These are phyloP conservation scores for Colletotrichum sp. DNA, from an alignment of 2,329 filamentous ascomycete genomes.

Conservation along the genomic window DNA sequence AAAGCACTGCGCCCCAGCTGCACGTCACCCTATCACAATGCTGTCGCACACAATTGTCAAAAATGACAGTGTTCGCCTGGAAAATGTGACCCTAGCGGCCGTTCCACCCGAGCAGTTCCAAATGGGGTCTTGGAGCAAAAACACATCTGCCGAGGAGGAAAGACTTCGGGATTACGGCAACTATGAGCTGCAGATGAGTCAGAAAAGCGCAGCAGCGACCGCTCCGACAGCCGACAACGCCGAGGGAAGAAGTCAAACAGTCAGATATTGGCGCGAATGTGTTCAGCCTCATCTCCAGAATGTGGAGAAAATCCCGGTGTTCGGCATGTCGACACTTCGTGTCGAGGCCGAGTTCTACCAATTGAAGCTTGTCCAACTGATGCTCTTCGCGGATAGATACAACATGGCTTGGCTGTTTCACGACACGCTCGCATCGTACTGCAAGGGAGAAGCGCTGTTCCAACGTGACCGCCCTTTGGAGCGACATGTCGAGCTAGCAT, in stretches of 20 bases:
- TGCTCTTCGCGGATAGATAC: neutral
- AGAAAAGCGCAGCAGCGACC: neutral
- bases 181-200: neutral
- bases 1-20: neutral
- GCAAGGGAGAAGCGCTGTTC: neutral
- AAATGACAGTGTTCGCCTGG: neutral
- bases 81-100: neutral
- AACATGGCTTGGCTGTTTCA: neutral
- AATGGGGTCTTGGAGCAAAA: no score
- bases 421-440: neutral
- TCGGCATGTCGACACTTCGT: neutral
- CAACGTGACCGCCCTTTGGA: neutral
- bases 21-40: neutral
- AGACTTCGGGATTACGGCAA: neutral
- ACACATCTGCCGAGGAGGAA: neutral
- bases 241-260: neutral
- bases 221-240: neutral
- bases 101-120: no score
- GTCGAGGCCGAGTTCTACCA: neutral
- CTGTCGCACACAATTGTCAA: neutral
- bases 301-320: neutral
- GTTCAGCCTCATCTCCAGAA: neutral
- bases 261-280: neutral
- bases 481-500: neutral
- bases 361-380: neutral